Conservation (phyloP, 2,329 filamentous ascomycete species). For the Simplicillium aogashimaense region DNA sequence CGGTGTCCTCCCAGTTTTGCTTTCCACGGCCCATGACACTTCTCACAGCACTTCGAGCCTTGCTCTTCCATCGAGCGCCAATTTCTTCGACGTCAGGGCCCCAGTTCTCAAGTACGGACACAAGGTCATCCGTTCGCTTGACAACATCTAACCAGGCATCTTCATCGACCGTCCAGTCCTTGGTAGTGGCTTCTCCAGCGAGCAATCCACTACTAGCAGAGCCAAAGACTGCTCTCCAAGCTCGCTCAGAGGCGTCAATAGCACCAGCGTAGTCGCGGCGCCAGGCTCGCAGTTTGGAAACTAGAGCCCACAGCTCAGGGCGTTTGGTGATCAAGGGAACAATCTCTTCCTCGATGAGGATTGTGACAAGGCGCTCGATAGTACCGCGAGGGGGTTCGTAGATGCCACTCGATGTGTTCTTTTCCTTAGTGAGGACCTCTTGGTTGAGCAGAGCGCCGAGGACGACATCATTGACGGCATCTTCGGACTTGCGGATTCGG, state of each 20-base stretch:
- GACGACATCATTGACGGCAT: slow-evolving; percentile 65
- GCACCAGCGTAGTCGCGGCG: slow-evolving; percentile 59
- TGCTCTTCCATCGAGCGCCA: slow-evolving; percentile 76
- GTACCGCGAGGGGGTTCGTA: slow-evolving; percentile 42
- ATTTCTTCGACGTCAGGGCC: slow-evolving; percentile 57
- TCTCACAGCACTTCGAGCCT: slow-evolving; percentile 74
- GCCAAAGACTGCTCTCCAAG: slow-evolving; percentile 65
- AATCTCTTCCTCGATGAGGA: slow-evolving; percentile 64
- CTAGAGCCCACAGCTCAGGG: slow-evolving; percentile 65
- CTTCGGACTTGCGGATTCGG: slow-evolving; percentile 67
- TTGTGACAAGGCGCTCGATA: slow-evolving; percentile 51
- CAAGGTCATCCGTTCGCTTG: slow-evolving; percentile 68
- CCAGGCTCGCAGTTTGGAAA: slow-evolving; percentile 66
- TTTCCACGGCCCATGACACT: slow-evolving; percentile 76
- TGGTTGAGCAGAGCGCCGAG: slow-evolving; percentile 64
- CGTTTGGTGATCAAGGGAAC: slow-evolving; percentile 77
- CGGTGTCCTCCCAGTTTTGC: slow-evolving; percentile 71
- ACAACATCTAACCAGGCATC: slow-evolving; percentile 65
- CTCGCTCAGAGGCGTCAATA: slow-evolving; percentile 78
- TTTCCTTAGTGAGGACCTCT: slow-evolving; percentile 40
- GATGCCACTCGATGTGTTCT: slow-evolving; percentile 17
- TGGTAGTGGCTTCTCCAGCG: slow-evolving; percentile 6
- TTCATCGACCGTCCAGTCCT: slow-evolving; percentile 40
- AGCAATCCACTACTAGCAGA: slow-evolving; percentile 37
- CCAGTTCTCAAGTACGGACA: slow-evolving; percentile 74